Evolutionary conservation across 2,329 filamentous ascomycete species (phyloP).

Genomic region (Pyrenochaeta sp.): DNA sequence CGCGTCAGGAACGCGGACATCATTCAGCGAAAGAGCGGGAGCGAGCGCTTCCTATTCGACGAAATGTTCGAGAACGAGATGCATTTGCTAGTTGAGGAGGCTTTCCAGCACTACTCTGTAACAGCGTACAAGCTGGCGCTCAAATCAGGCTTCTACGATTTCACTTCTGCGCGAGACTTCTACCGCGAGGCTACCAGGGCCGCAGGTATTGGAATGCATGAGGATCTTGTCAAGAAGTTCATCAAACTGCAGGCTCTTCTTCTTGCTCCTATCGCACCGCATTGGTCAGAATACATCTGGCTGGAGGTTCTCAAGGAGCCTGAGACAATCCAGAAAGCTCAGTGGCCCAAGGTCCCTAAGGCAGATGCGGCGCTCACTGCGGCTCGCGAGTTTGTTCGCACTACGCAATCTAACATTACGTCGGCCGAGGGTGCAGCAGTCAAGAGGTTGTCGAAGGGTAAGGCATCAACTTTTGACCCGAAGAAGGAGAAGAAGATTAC

Average conservation of each 20-base stretch:
- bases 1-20: slow-evolving; percentile 61
- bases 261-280: slow-evolving; percentile 84
- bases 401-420: slow-evolving; percentile 79
- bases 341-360: slow-evolving; percentile 74
- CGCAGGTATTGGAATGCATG: slow-evolving; percentile 85
- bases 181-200: slow-evolving; percentile 85
- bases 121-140: slow-evolving; percentile 53
- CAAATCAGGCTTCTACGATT: slow-evolving; percentile 80
- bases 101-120: slow-evolving; percentile 76
- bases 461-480: slow-evolving; percentile 83
- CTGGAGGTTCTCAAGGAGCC: slow-evolving; percentile 83
- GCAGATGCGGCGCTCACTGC: slow-evolving; percentile 75
- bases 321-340: slow-evolving; percentile 79
- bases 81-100: slow-evolving; percentile 81
- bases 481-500: slow-evolving; percentile 91
- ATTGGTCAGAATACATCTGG: slow-evolving; percentile 96
- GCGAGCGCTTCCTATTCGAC: slow-evolving; percentile 81
- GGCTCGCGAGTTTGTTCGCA: slow-evolving; percentile 81
- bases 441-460: slow-evolving; percentile 94
- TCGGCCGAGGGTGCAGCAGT: slow-evolving; percentile 82
- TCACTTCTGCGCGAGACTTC: slow-evolving; percentile 85
- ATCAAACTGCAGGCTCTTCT: slow-evolving; percentile 87
- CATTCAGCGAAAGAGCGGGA: slow-evolving; percentile 72
- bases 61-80: slow-evolving; percentile 93
- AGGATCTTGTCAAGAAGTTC: slow-evolving; percentile 79